Base-by-base conservation (phyloP, 129 eudicot genomes). In the Flaveria sonorensis region DNA sequence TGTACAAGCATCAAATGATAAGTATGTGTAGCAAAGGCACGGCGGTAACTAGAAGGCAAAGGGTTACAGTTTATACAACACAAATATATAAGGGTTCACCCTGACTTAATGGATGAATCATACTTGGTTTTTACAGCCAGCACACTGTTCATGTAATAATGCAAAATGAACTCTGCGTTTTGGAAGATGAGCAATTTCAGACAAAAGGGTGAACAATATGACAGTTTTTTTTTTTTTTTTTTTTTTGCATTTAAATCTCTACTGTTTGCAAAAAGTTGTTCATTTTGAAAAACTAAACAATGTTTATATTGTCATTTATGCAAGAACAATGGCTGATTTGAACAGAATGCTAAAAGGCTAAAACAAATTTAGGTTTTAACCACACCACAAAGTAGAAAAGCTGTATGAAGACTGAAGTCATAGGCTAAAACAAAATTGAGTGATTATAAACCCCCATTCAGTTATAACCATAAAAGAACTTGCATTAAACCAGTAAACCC, bases 1-100 rank as follows among this genome's bases (percentile, higher is more conserved):
- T 53, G 66, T 32, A 76, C 42, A 19, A 65, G 16, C 56, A 57
- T 14, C 59, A 59, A 43, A 59, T 59, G 23, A 42, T 28, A 75
- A 12, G 12, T 8, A 19, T 48, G 47, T 12, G 10, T 2, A n/a
- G 11, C 28, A 72, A 55, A 18, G 28, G 67, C 4, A 7, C 36
- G 8, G 51, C 0, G 10, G 21, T 55, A 73, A 56, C 19, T 12
- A 55, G 13, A 73, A 46, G 45, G n/a, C 14, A 16, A 24, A 24
- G 14, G 23, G 43, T 47, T 24, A 51, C 57, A 30, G 46, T 10
- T 42, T 42, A 21, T 59, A 30, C 64, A 71, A 52, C 63, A 72
- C 65, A 28, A 5, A 53, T 8, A 23, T 28, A 28, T 28, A 28
- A 32, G 39, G 39, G 39, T 32, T 32, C 39, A 32, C 39, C 39